Base-by-base conservation (phyloP, 1,284 basidiomycete genomes). In the Rhodotorula sp. region DNA sequence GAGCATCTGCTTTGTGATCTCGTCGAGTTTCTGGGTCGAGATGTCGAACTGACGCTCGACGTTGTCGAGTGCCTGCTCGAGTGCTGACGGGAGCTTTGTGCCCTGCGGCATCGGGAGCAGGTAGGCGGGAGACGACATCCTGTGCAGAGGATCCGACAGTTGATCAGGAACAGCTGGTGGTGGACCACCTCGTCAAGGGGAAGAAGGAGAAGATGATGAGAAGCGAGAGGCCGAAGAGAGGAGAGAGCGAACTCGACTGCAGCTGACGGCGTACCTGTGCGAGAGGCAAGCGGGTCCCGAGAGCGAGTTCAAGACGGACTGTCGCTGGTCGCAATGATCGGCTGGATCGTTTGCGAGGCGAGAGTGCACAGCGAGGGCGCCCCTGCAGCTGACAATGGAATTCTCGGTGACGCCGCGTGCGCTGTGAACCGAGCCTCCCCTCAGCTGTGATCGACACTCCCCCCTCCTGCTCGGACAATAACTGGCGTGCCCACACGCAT, bases 1-100 rank as follows among this genome's bases (percentile, higher is more conserved):
- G 56, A 93, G 84, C 81, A 97, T 96, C 62, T 89, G 86, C 56
- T 85, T 83, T n/a, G 91, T 88, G 80, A 96, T 90, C 65, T 85
- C 83, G 60, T 87, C 80, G 67, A 97, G 87, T 69, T 83, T 82
- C 52, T 88, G 85, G 49, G 87, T 83, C 58, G 84, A 82, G 68
- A 95, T 84, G 54, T 86, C 83, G 81, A 97, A 93, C 79, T 89
- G 88, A 3, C 84, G 82, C 80, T 89, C 87, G 78, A 94, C 82
- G 52, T 82, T 78, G 59, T 83, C 80, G 68, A 88, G 82, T 51
- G 83, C 78, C 72, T 77, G 2, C 63, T 64, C 43, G 60, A 68
- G 67, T 46, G 60, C 43, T 29, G 62, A 31, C 23, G 66, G 60
- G 12, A 70, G 26, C 26, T 29, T 56, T 59, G 57, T 62, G n/a